phyloP scores from a whole-genome alignment of 192 early-diverging fungal genomes.

The Coemansia sp. region DNA sequence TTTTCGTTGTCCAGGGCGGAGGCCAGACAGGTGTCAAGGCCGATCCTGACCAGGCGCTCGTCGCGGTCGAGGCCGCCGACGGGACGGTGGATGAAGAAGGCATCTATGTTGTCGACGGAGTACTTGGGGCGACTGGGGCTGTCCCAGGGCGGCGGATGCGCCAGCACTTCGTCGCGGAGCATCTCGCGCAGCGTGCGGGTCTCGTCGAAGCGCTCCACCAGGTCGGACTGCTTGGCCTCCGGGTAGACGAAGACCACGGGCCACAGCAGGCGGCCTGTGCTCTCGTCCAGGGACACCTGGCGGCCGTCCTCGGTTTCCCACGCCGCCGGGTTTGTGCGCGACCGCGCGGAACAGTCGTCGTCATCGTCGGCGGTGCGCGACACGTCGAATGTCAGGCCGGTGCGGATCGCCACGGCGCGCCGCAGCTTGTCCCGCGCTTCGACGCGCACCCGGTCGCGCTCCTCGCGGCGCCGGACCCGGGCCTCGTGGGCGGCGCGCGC shows the following conservation, averaged over 20 bases:
- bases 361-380: constrained; percentile 3
- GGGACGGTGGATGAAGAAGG: constrained; percentile 74
- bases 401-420: constrained; percentile 54
- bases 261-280: constrained; percentile 65
- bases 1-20: constrained; percentile 64
- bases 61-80: constrained; percentile 53
- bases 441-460: constrained; percentile 45
- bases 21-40: constrained; percentile 61
- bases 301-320: constrained; percentile 55
- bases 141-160: constrained; percentile 85
- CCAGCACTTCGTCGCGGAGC: constrained; percentile 74
- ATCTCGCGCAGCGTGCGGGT: constrained; percentile 79
- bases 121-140: constrained; percentile 59
- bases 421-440: constrained; percentile 53
- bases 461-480: constrained; percentile 32
- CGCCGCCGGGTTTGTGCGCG: constrained; percentile 7
- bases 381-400: constrained; percentile 36
- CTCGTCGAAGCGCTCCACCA: constrained; percentile 86
- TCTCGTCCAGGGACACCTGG: constrained; percentile 59
- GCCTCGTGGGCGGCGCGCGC: constrained; percentile 14
- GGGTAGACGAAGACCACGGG: constrained; percentile 96
- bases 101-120: constrained; percentile 67
- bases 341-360: background rate
- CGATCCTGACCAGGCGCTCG: constrained; percentile 68
- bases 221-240: constrained; percentile 87